Conservation (phyloP, 78 protist species). For the slime mould (Dictyostelium discoideum) region DNA sequence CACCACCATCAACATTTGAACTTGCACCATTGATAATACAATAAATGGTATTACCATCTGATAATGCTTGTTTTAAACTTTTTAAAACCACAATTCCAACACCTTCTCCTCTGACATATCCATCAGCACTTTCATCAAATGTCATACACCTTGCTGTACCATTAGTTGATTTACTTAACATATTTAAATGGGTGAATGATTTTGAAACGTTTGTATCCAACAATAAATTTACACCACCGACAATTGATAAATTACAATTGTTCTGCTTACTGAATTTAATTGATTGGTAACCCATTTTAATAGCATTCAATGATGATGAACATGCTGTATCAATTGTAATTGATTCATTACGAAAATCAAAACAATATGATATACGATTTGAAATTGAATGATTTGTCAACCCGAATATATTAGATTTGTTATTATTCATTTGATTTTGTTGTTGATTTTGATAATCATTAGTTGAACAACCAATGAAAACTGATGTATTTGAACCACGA, state of each 20-base stretch:
- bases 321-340: conserved; percentile 92
- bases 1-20: background rate
- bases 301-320: conserved; percentile 85
- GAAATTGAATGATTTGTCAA: background rate
- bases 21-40: conserved; percentile 8
- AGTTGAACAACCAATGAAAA: too few species aligned
- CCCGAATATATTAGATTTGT: too few species aligned
- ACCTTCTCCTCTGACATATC: conserved; percentile 91
- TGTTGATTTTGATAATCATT: too few species aligned
- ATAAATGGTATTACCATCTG: conserved; percentile 21
- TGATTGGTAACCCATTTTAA: conserved; percentile 40
- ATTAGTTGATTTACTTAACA: conserved; percentile 16
- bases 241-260: conserved; percentile 71
- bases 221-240: conserved; percentile 73
- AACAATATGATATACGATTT: conserved; percentile 18
- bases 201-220: conserved; percentile 2
- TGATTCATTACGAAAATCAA: conserved; percentile 71
- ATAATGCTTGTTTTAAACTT: background rate
- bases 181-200: conserved; percentile 1
- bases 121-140: conserved; percentile 88
- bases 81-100: conserved; percentile 73
- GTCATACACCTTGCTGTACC: background rate
- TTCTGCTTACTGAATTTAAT: too few species aligned
- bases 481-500: too few species aligned
- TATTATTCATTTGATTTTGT: too few species aligned